phyloP scores from a whole-genome alignment of 2,329 filamentous ascomycete genomes.

The Ophiostoma australiae region DNA sequence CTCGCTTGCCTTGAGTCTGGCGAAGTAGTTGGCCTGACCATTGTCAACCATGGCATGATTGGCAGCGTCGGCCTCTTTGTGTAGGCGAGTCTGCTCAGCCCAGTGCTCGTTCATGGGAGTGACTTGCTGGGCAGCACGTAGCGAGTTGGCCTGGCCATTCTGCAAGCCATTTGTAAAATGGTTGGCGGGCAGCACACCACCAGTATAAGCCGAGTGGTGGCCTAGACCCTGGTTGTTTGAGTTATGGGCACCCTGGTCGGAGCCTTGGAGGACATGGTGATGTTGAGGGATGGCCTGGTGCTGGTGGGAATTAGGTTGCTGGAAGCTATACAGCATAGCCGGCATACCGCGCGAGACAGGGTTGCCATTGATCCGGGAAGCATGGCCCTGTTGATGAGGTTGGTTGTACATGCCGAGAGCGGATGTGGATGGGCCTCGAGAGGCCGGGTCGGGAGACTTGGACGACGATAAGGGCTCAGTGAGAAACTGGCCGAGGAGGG shows the following conservation, averaged over 20 bases:
- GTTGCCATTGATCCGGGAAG: slow-evolving; percentile 70
- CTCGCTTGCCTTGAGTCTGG: slow-evolving; percentile 62
- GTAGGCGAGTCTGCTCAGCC: slow-evolving; percentile 78
- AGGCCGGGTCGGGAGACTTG: slow-evolving; percentile 30
- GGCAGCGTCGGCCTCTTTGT: slow-evolving; percentile 69
- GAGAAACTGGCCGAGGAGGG: slow-evolving; percentile 35
- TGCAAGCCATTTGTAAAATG: slow-evolving; percentile 53
- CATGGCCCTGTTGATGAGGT: slow-evolving; percentile 66
- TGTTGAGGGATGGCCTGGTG: slow-evolving; percentile 63
- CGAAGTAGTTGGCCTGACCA: slow-evolving; percentile 65
- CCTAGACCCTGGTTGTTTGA: slow-evolving; percentile 52
- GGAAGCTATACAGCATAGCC: slow-evolving; percentile 62
- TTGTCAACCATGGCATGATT: slow-evolving; percentile 66
- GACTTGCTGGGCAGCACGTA: slow-evolving; percentile 32
- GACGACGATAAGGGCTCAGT: slow-evolving; percentile 32
- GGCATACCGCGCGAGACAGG: slow-evolving; percentile 55
- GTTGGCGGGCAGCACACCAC: slow-evolving; percentile 60
- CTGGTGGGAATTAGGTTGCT: slow-evolving; percentile 56
- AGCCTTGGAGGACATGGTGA: slow-evolving; percentile 53
- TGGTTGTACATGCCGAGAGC: slow-evolving; percentile 65
- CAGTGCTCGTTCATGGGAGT: slow-evolving; percentile 63
- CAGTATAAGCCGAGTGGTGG: slow-evolving; percentile 59
- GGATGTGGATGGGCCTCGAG: slow-evolving; percentile 32
- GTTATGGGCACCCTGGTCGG: slow-evolving; percentile 51
- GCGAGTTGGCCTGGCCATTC: slow-evolving; percentile 43